Base-by-base conservation (phyloP, 2,329 filamentous ascomycete species). In the Dichotomopilus funicola region DNA sequence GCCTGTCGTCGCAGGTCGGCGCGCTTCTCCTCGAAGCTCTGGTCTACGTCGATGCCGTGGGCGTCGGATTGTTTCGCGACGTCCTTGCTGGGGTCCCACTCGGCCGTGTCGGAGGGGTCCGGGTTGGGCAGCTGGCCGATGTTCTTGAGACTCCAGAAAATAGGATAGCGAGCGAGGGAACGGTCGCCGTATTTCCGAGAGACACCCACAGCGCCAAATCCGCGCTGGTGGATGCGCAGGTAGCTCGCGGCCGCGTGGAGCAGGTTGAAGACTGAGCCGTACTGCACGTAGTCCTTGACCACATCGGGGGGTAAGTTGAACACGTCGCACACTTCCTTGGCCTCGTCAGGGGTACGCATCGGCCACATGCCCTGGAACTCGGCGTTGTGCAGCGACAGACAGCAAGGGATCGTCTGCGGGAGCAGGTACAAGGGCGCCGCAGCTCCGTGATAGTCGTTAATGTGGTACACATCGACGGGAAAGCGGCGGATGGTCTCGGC, bases 321-420 rank as follows among this genome's bases (percentile, higher is more conserved):
- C 37, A 86, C 81, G 4, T 76, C 75, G 66, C 82, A 85, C 4
- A 87, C 81, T 67, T 87, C 83, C 42, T 78, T 77, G 54, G 77
- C 75, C 62, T 87, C 83, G 45, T 80, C 76, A 6, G 78, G 73
- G 7, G 78, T 83, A 8, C 83, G 74, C 78, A 87, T 85, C 0
- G 82, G 81, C 84, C 84, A 87, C 27, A 86, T 71, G 49, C 83
- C 83, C 66, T 87, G 84, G 62, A 87, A 87, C 61, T 87, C 83
- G 49, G 84, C 83, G 60, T 87, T 87, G 67, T 87, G 84, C 10
- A 87, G 78, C 0, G 83, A 86, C 7, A 87, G 70, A 61, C 80
- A 84, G 59, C 78, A 76, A 2, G 83, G 83, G 43, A 86, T 76
- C 0, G 80, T 82, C 59, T 79, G 70, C 1, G 84, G 84, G 2